Base-by-base conservation (phyloP, 2,329 filamentous ascomycete genomes). In the Polychaeton citri region DNA sequence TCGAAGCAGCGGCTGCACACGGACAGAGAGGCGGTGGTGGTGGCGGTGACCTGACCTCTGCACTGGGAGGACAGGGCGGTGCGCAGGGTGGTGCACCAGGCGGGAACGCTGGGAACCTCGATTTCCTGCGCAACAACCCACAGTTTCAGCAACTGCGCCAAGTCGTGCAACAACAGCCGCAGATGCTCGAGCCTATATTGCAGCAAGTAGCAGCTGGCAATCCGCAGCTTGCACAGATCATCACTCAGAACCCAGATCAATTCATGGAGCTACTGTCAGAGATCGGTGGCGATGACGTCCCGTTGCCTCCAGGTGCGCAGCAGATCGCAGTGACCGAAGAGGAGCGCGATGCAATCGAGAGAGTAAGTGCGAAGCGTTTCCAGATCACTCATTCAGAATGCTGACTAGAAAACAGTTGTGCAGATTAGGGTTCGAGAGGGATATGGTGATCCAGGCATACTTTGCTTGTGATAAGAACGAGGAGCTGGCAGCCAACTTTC, bases 401-500 rank as follows among this genome's bases (percentile, higher is more conserved):
- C 12, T 28, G 7, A 28, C 24, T 28, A 5, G 13, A 3, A 6
- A 20, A 30, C 45, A 93, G 83, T 70, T 98, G 54, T 94, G 85
- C 64, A 81, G 82, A 44, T 77, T 98, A 31, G 90, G 90, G 21
- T 98, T 98, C 58, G 78, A 88, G 51, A 79, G 87, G 41, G 86
- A 96, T 50, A 76, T 86, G 50, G 90, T 90, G 35, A 94, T 96
- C 48, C 88, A 98, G 64, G 90, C 90, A 18, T 98, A 96, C 65
- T 98, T 98, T 58, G 90, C 90, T 21, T 98, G 90, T 61, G 90
- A 98, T 63, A 98, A 96, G 74, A 96, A 98, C 60, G 90, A 98
- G 64, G 90, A 98, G 63, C 71, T 98, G 35, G 90, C 90, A 1
- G 90, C 90, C 45, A 98, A 98, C 64, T 96, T 95, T 62, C 70